Conservation (phyloP, 345 rosid species). For the Ceriops decandra region DNA sequence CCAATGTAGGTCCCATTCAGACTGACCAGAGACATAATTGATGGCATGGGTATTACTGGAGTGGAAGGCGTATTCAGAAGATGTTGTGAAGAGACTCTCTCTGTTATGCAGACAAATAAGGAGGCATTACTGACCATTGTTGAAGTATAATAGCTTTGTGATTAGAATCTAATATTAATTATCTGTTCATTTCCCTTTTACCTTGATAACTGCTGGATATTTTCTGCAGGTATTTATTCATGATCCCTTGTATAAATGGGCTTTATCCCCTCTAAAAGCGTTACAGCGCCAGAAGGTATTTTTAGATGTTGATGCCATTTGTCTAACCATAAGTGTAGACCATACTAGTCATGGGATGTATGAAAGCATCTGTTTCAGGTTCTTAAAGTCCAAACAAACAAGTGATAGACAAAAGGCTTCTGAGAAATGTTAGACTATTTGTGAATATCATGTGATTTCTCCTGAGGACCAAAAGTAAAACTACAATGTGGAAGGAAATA, state of each 20-base stretch:
- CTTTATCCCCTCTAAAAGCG: constrained; percentile 90
- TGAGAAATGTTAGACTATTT: too few relatives aligned
- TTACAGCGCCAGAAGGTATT: constrained; percentile 98
- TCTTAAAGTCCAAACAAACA: neutral
- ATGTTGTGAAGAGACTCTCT: constrained; percentile 94
- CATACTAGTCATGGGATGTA: constrained; percentile 1
- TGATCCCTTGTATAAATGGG: constrained; percentile 99
- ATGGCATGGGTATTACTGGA: constrained; percentile 98
- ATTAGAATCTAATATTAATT: neutral
- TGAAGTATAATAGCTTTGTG: constrained; percentile 54
- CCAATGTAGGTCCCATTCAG: constrained; percentile 82
- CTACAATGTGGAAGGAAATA: too few relatives aligned
- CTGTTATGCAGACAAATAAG: constrained; percentile 94
- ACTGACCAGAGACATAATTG: constrained; percentile 85
- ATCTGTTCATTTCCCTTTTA: neutral
- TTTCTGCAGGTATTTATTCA: constrained; percentile 88
- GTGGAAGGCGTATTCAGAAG: constrained; percentile 95
- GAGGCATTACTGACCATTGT: constrained; percentile 92
- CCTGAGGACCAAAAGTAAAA: too few relatives aligned
- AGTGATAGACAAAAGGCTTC: too few relatives aligned
- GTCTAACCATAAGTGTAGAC: neutral
- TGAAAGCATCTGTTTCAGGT: neutral
- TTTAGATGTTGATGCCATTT: neutral
- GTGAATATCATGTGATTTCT: too few relatives aligned
- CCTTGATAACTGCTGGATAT: constrained; percentile 15